Percentiles rank a stretch among this genome's conserved stretches.
phyloP scores from a whole-genome alignment of 2,329 filamentous ascomycete species.

The Fusarium liriodendri region DNA sequence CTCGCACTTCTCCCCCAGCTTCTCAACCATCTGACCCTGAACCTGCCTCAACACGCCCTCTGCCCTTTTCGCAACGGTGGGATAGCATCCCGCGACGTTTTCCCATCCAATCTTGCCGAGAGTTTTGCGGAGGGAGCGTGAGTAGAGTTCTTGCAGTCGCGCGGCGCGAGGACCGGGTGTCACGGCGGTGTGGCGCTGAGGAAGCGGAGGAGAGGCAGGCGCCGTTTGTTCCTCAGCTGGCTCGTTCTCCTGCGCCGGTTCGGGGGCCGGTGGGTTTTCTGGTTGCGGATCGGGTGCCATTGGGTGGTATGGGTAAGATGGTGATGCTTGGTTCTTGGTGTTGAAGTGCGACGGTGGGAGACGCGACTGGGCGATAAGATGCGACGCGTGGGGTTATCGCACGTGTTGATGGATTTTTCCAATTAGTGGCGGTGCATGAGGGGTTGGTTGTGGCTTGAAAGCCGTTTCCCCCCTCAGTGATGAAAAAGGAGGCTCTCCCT shows the following conservation, averaged over 20 bases:
- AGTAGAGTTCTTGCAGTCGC: constrained; percentile 66
- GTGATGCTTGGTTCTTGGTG: constrained; percentile 10
- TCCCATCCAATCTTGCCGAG: constrained; percentile 66
- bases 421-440: constrained; percentile 9
- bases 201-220: constrained; percentile 53
- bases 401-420: constrained; percentile 23
- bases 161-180: constrained; percentile 68
- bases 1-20: constrained; percentile 65
- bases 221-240: background rate
- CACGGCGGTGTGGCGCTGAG: constrained; percentile 54
- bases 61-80: constrained; percentile 64
- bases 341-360: constrained; percentile 11
- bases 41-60: constrained; percentile 64
- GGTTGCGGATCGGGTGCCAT: constrained; percentile 38
- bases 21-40: constrained; percentile 68
- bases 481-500: background rate
- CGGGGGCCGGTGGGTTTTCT: constrained; percentile 14
- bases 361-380: constrained; percentile 36
- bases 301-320: background rate
- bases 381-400: constrained; percentile 39
- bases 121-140: constrained; percentile 63
- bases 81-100: constrained; percentile 71
- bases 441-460: constrained; percentile 27
- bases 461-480: background rate
- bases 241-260: constrained; percentile 10